phyloP scores from a whole-genome alignment of 257 asterid species.

The Eustoma russellianum region DNA sequence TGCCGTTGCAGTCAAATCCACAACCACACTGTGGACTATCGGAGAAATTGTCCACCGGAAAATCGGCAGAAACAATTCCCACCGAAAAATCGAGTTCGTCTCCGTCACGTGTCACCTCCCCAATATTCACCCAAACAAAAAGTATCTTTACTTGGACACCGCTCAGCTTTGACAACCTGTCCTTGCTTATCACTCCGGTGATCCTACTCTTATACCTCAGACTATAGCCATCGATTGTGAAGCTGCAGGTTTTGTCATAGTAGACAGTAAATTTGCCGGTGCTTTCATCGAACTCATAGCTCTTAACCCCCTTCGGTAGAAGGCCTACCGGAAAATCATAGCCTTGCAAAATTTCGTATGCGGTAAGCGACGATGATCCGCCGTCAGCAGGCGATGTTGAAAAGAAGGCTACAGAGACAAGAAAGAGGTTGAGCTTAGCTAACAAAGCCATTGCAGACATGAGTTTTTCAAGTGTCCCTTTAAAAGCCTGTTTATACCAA shows the following conservation, averaged over 20 bases:
- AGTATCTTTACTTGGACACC: conserved; percentile 58
- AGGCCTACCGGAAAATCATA: conserved; percentile 58
- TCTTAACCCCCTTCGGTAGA: conserved; percentile 51
- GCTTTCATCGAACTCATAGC: conserved; percentile 43
- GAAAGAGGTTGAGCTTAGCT: too few species aligned
- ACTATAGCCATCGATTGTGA: conserved; percentile 36
- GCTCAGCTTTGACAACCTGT: conserved; percentile 24
- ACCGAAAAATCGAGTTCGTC: conserved; percentile 41
- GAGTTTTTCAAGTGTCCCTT: too few species aligned
- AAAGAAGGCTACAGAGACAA: too few species aligned
- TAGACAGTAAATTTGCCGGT: conserved; percentile 53
- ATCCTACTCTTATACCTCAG: conserved; percentile 47
- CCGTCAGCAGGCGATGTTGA: background rate
- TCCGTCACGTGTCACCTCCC: conserved; percentile 36
- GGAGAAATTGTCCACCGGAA: conserved; percentile 31
- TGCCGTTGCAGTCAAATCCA: conserved; percentile 32
- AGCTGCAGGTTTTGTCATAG: conserved; percentile 37
- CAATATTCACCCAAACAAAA: conserved; percentile 45
- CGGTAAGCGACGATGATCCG: conserved; percentile 15
- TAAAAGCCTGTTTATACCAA: too few species aligned
- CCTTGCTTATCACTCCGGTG: conserved; percentile 37
- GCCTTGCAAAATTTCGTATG: conserved; percentile 32
- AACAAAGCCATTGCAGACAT: too few species aligned
- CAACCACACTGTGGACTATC: conserved; percentile 70
- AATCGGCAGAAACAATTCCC: conserved; percentile 54